Evolutionary conservation across 2,329 filamentous ascomycete genomes (phyloP).

Genomic region (Helotiales sp.): DNA sequence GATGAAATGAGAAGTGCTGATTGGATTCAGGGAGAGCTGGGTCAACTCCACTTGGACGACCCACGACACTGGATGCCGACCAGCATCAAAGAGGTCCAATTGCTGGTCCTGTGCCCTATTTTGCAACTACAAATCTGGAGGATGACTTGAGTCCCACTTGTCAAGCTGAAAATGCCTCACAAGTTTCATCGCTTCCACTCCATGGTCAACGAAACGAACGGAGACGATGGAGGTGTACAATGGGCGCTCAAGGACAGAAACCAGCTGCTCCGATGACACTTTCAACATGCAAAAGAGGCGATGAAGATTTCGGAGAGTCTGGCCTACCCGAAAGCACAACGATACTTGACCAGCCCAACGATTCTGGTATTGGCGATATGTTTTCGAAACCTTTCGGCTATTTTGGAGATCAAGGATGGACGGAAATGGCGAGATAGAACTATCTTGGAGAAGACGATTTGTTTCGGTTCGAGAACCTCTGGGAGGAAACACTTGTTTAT

Average conservation of each 20-base stretch:
- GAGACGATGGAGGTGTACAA: neutral
- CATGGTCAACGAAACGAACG: neutral
- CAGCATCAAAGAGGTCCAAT: no score
- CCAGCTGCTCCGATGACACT: neutral
- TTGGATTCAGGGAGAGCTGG: slow-evolving; percentile 1
- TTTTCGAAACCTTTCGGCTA: neutral
- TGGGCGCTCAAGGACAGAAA: neutral
- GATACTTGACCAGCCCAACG: neutral
- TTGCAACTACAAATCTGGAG: neutral
- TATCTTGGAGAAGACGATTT: neutral
- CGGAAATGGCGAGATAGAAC: neutral
- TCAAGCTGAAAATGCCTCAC: neutral
- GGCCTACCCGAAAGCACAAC: neutral
- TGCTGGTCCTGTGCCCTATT: neutral
- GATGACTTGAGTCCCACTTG: neutral
- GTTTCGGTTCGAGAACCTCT: neutral
- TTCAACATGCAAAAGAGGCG: neutral
- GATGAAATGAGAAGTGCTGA: neutral
- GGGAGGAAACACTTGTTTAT: neutral
- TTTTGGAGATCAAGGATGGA: slow-evolving; percentile 2
- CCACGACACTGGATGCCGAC: neutral
- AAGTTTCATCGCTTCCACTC: neutral
- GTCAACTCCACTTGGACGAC: neutral
- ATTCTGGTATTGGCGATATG: neutral
- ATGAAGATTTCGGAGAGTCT: neutral